Evolutionary conservation across 345 rosid species (phyloP).

Genomic region (Salix purpurea): DNA sequence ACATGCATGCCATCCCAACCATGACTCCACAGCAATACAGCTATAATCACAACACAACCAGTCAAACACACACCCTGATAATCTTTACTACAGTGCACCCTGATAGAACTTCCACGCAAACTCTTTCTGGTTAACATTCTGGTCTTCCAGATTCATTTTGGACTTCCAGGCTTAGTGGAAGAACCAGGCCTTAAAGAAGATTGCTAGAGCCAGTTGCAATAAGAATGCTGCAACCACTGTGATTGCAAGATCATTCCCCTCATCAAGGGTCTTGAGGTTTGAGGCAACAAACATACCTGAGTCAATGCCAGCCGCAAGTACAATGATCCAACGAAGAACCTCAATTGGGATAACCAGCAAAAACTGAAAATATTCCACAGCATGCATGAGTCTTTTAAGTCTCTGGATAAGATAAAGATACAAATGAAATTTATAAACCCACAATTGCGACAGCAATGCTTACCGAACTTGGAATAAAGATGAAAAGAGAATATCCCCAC

Average conservation of each 20-base stretch:
- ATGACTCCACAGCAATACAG: constrained; percentile 8
- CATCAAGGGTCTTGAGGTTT: constrained; percentile 56
- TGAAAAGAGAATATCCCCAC: constrained; percentile 94
- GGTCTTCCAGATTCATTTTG: not conserved
- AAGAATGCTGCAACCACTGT: constrained; percentile 57
- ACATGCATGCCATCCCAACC: not conserved
- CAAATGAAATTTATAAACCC: not conserved
- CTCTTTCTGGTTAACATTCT: not conserved
- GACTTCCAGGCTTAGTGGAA: constrained; percentile 46
- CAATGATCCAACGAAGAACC: constrained; percentile 74
- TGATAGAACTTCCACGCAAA: not conserved
- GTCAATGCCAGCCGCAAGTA: constrained; percentile 60
- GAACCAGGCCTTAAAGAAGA: constrained; percentile 94
- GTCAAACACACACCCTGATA: not conserved
- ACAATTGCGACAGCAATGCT: constrained; percentile 25
- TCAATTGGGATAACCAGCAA: constrained; percentile 76
- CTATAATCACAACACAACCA: not conserved
- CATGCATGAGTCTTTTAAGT: constrained; percentile 7
- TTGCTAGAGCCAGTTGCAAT: constrained; percentile 73
- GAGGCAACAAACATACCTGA: constrained; percentile 69
- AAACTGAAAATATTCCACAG: constrained; percentile 43
- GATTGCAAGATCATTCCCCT: constrained; percentile 46
- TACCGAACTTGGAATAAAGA: constrained; percentile 68
- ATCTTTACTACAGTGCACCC: constrained; percentile 5
- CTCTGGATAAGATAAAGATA: not conserved